Conservation (phyloP, 805 yeast genomes). For the Candida michaelii region DNA sequence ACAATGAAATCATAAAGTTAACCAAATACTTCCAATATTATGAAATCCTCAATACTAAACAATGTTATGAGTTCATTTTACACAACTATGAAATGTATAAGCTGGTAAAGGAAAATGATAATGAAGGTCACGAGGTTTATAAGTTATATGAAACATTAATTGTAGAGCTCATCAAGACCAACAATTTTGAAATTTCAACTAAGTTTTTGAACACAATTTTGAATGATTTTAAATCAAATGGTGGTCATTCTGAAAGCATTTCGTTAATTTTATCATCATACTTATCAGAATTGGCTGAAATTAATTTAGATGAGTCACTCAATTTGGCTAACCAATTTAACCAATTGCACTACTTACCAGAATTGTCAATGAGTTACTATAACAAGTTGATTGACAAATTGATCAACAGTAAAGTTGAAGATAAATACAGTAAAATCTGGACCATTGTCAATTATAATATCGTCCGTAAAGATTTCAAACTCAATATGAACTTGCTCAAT, state of each 20-base stretch:
- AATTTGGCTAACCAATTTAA: constrained; percentile 29
- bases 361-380: constrained; percentile 28
- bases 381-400: constrained; percentile 31
- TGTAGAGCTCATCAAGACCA: constrained; percentile 51
- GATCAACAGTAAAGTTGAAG: constrained; percentile 19
- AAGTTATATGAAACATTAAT: constrained; percentile 52
- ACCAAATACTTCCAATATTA: constrained; percentile 22
- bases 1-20: constrained; percentile 37
- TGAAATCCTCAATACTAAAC: constrained; percentile 17
- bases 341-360: constrained; percentile 34
- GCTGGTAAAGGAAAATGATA: background rate
- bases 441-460: constrained; percentile 32
- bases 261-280: constrained; percentile 46
- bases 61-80: constrained; percentile 27
- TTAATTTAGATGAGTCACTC: constrained; percentile 20
- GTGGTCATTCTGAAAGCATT: constrained; percentile 25
- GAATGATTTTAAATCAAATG: constrained; percentile 4
- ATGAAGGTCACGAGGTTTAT: constrained; percentile 32
- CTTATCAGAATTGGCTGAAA: constrained; percentile 26
- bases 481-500: constrained; percentile 27
- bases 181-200: constrained; percentile 51
- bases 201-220: constrained; percentile 53
- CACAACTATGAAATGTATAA: constrained; percentile 21
- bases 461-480: constrained; percentile 33
- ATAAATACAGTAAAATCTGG: constrained; percentile 24